phyloP scores from a whole-genome alignment of 371 early-diverging fungal genomes.

The Mucor irregularis region DNA sequence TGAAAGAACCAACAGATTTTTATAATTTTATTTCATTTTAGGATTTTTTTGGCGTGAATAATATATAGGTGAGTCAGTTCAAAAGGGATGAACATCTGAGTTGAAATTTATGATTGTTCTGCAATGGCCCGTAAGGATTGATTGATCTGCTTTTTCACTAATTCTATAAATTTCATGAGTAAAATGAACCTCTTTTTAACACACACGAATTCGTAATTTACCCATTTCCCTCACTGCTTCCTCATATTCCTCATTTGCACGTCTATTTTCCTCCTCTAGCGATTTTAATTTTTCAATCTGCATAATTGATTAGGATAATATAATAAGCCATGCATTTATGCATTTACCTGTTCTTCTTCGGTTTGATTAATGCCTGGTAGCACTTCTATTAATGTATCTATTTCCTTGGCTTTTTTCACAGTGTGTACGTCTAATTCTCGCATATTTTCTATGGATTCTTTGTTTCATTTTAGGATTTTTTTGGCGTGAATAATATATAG shows the following conservation, averaged over 20 bases:
- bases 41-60: too few species aligned
- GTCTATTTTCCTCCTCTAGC: slow-evolving; percentile 44
- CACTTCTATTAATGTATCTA: slow-evolving; percentile 67
- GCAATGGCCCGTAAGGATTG: slow-evolving; percentile 36
- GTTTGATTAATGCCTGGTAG: slow-evolving; percentile 67
- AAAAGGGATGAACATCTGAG: too few species aligned
- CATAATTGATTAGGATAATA: not conserved
- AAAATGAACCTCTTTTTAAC: not conserved
- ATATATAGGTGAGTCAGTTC: too few species aligned
- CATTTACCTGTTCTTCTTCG: slow-evolving; percentile 66
- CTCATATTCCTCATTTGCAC: slow-evolving; percentile 53
- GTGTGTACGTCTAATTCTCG: slow-evolving; percentile 65
- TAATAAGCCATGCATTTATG: not conserved
- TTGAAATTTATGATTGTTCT: slow-evolving; percentile 16
- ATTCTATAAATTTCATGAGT: slow-evolving; percentile 25
- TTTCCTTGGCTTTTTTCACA: slow-evolving; percentile 70
- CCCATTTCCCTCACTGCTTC: slow-evolving; percentile 52
- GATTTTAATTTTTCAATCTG: slow-evolving; percentile 23
- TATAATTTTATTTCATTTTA: not conserved
- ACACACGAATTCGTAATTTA: slow-evolving; percentile 6
- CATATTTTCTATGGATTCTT: slow-evolving; percentile 49
- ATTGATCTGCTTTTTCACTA: slow-evolving; percentile 34
- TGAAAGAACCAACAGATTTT: not conserved
- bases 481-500: too few species aligned
- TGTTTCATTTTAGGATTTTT: too few species aligned